Evolutionary conservation across 2,329 filamentous ascomycete species (phyloP).

Genomic region (Dothistroma septosporum): DNA sequence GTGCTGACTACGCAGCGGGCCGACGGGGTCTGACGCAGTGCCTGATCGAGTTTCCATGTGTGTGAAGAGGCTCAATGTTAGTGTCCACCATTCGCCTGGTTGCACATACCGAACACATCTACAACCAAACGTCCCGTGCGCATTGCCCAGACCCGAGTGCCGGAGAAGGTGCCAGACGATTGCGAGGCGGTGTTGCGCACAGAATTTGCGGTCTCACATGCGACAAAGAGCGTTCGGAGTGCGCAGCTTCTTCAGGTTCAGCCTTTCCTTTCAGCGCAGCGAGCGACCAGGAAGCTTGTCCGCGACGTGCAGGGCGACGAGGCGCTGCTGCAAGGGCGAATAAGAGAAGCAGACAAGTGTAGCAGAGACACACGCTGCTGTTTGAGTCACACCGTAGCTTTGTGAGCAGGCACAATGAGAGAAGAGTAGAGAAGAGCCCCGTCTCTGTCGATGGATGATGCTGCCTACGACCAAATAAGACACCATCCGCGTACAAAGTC

Average conservation of each 20-base stretch:
- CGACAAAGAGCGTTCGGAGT: not conserved
- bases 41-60: not conserved
- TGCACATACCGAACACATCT: not conserved
- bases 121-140: not conserved
- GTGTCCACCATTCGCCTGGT: not conserved
- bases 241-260: not conserved
- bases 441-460: not conserved
- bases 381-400: not conserved
- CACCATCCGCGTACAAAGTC: not conserved
- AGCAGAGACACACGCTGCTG: not conserved
- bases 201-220: not conserved
- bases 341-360: slow-evolving; percentile 1
- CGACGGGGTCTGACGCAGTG: not conserved
- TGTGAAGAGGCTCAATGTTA: not conserved
- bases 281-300: slow-evolving; percentile 1
- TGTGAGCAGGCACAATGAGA: slow-evolving; percentile 2
- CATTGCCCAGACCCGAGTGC: not conserved
- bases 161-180: not conserved
- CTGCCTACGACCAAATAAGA: slow-evolving; percentile 1
- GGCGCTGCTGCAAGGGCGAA: not conserved
- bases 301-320: slow-evolving; percentile 2
- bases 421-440: not conserved
- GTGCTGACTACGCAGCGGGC: not conserved
- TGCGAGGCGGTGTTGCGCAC: not conserved
- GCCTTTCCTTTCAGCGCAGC: not conserved